Evolutionary conservation across 2,329 filamentous ascomycete species (phyloP).

Genomic region (Knufia petricola): DNA sequence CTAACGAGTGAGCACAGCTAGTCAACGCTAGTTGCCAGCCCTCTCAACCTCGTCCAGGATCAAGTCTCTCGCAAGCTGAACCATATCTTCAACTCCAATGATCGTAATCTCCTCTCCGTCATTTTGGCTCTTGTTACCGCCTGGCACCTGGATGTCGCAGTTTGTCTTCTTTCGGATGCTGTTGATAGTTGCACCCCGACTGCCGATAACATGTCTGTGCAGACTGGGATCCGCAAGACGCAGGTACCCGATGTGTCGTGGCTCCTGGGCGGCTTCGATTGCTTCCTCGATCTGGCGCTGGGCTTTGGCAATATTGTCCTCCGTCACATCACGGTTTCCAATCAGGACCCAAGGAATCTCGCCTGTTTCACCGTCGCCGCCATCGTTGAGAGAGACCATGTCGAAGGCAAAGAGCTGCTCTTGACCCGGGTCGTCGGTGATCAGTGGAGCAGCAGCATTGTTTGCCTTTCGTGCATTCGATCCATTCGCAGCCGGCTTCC

Average conservation of each 20-base stretch:
- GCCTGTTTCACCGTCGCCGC: slow-evolving; percentile 26
- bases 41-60: slow-evolving; percentile 75
- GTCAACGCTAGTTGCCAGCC: slow-evolving; percentile 28
- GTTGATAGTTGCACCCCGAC: slow-evolving; percentile 84
- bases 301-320: slow-evolving; percentile 73
- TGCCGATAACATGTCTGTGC: slow-evolving; percentile 84
- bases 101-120: slow-evolving; percentile 81
- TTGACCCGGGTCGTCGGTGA: slow-evolving; percentile 71
- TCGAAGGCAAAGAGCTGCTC: slow-evolving; percentile 70
- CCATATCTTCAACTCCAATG: slow-evolving; percentile 64
- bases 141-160: slow-evolving; percentile 88
- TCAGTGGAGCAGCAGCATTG: slow-evolving; percentile 64
- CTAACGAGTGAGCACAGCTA: not conserved
- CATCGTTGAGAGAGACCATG: slow-evolving; percentile 41
- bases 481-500: slow-evolving; percentile 46
- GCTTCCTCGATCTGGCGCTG: slow-evolving; percentile 64
- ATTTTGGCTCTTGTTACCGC: slow-evolving; percentile 44
- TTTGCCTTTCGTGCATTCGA: slow-evolving; percentile 31
- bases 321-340: slow-evolving; percentile 42
- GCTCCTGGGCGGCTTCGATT: slow-evolving; percentile 48
- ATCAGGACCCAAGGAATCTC: slow-evolving; percentile 75
- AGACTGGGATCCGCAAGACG: slow-evolving; percentile 80
- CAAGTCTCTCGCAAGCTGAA: slow-evolving; percentile 78
- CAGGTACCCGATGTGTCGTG: slow-evolving; percentile 66
- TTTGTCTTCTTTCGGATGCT: slow-evolving; percentile 82